Conservation (phyloP, 2,329 filamentous ascomycete genomes). For the Aphanocladium album region DNA sequence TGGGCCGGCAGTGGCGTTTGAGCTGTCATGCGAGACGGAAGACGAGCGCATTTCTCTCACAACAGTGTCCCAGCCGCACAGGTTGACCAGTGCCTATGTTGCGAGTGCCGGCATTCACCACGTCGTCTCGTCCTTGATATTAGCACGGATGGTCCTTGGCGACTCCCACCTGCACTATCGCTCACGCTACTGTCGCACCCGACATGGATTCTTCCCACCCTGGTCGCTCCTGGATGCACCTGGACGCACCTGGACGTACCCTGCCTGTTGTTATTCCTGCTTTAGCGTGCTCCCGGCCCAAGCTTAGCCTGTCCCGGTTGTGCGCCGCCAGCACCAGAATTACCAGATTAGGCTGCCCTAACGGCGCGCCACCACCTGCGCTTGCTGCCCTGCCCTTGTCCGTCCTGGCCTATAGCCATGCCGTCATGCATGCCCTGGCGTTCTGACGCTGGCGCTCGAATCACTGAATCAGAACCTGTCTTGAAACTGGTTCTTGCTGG, state of each 20-base stretch:
- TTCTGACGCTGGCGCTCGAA: not conserved
- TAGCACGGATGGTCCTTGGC: not conserved
- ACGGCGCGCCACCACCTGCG: constrained; percentile 12
- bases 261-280: not conserved
- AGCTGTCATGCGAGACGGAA: not conserved
- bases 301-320: not conserved
- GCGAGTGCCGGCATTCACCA: not conserved
- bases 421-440: not conserved
- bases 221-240: not conserved
- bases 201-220: not conserved
- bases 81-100: not conserved
- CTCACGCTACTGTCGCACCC: not conserved
- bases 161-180: not conserved
- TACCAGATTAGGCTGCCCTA: constrained; percentile 10
- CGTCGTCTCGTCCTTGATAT: not conserved
- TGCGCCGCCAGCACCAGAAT: constrained; percentile 9
- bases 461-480: constrained; percentile 2
- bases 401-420: not conserved
- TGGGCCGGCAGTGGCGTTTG: not conserved
- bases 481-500: not conserved
- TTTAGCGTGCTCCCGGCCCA: not conserved
- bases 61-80: not conserved
- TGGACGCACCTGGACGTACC: not conserved
- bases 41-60: not conserved
- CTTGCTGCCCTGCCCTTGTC: constrained; percentile 3